A percentile compares a stretch with the other conserved stretches of the same genome.
These are phyloP conservation scores for Zasmidium citrigriseum DNA, from an alignment of 2,329 filamentous ascomycete species.

Conservation along the genomic window DNA sequence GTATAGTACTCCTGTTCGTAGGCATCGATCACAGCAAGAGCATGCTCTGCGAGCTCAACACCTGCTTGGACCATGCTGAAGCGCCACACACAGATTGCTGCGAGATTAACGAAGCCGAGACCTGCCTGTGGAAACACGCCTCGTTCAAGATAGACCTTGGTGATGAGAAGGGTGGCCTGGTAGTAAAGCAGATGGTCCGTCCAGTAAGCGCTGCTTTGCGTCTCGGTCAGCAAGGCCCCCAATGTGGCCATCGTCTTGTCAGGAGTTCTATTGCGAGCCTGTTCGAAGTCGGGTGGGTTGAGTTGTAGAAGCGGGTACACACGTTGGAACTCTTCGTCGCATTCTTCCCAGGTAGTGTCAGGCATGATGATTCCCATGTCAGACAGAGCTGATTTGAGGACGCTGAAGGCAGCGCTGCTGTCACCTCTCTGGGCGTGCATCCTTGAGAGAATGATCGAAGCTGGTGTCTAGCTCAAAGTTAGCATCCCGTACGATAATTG, in stretches of 20 bases:
- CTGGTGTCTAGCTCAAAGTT: conserved; percentile 49
- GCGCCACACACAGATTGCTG: conserved; percentile 66
- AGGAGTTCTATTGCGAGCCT: conserved; percentile 37
- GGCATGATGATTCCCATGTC: conserved; percentile 69
- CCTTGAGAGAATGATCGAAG: conserved; percentile 79
- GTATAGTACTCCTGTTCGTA: conserved; percentile 65
- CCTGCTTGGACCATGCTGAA: conserved; percentile 72
- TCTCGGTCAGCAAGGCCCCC: conserved; percentile 64
- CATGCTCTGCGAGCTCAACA: conserved; percentile 63
- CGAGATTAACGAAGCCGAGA: conserved; percentile 67
- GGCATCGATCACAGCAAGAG: conserved; percentile 64
- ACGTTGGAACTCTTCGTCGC: conserved; percentile 70
- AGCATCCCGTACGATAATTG: too few species aligned
- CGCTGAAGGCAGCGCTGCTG: conserved; percentile 65
- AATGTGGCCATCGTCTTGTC: conserved; percentile 62
- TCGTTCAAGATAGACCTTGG: conserved; percentile 63
- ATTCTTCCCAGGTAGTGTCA: conserved; percentile 70
- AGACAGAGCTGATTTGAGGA: conserved; percentile 69
- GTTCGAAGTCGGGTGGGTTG: conserved; percentile 16
- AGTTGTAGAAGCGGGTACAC: conserved; percentile 30
- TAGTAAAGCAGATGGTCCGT: conserved; percentile 72
- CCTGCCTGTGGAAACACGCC: conserved; percentile 71
- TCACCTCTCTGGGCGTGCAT: conserved; percentile 76
- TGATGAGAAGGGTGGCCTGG: conserved; percentile 66
- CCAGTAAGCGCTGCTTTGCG: conserved; percentile 62